A percentile compares a stretch with the other conserved stretches of the same genome.
Conservation (phyloP, 2,329 filamentous ascomycete genomes). For the Calonectria naviculata region DNA sequence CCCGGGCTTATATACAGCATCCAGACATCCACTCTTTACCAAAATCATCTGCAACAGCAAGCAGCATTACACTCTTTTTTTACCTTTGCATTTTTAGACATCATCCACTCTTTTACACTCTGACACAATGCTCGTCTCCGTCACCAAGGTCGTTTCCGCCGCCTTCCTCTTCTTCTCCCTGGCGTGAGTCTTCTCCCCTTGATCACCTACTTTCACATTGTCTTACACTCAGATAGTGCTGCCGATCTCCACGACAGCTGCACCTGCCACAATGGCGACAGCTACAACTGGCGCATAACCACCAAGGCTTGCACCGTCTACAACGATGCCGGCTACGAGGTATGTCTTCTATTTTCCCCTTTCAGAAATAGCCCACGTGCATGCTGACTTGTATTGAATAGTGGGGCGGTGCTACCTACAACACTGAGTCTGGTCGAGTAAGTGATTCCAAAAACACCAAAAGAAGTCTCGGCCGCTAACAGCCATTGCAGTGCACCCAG, state of each 20-base stretch:
- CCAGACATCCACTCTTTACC: background rate
- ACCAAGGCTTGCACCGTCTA: slow-evolving; percentile 29
- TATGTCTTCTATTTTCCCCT: background rate
- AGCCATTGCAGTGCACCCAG: slow-evolving; percentile 18
- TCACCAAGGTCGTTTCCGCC: slow-evolving; percentile 21
- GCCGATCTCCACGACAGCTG: slow-evolving; percentile 33
- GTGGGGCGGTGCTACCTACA: slow-evolving; percentile 30
- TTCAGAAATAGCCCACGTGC: background rate
- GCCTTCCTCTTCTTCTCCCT: slow-evolving; percentile 22
- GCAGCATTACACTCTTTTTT: background rate
- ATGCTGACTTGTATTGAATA: background rate
- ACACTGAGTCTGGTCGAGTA: slow-evolving; percentile 31
- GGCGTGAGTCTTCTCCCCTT: slow-evolving; percentile 19
- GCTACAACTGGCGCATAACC: slow-evolving; percentile 34
- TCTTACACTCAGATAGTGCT: slow-evolving; percentile 9
- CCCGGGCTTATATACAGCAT: background rate
- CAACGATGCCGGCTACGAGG: slow-evolving; percentile 26
- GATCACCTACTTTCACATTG: background rate
- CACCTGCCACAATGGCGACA: slow-evolving; percentile 33
- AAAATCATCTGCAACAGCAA: background rate
- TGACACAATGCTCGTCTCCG: slow-evolving; percentile 24
- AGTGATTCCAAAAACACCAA: background rate
- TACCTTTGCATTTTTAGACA: slow-evolving; percentile 10
- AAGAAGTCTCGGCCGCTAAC: background rate
- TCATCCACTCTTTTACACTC: slow-evolving; percentile 15